phyloP scores from a whole-genome alignment of 208 protist species.

The Trypanosoma rangeli region DNA sequence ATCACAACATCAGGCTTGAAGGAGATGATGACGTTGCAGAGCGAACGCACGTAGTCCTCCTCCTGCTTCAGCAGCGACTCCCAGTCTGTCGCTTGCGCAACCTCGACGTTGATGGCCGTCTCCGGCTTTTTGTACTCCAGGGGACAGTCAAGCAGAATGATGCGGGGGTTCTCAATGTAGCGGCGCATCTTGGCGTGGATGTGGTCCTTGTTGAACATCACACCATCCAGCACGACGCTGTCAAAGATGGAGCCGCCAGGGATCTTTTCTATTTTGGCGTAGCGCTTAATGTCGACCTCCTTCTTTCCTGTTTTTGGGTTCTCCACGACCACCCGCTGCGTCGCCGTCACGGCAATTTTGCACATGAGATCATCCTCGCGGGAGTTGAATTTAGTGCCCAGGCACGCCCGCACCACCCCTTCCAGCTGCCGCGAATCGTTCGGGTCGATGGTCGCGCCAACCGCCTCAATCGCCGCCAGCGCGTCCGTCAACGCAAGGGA shows the following conservation, averaged over 20 bases:
- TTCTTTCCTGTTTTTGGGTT: slow-evolving; percentile 85
- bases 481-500: slow-evolving; percentile 96
- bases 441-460: slow-evolving; percentile 93
- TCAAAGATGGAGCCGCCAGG: slow-evolving; percentile 98
- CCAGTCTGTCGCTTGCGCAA: slow-evolving; percentile 98
- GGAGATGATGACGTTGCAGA: slow-evolving; percentile 98
- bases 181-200: slow-evolving; percentile 99
- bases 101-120: slow-evolving; percentile 97
- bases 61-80: slow-evolving; percentile 97
- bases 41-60: slow-evolving; percentile 97
- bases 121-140: slow-evolving; percentile 99
- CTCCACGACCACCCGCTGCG: slow-evolving; percentile 91
- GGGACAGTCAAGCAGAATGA: slow-evolving; percentile 98
- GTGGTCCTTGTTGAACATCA: slow-evolving; percentile 99
- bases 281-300: slow-evolving; percentile 99
- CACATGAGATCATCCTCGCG: slow-evolving; percentile 97
- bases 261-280: slow-evolving; percentile 99
- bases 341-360: slow-evolving; percentile 98
- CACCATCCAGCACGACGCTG: slow-evolving; percentile 97
- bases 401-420: slow-evolving; percentile 92
- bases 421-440: slow-evolving; percentile 89
- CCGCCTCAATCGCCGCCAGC: slow-evolving; percentile 91
- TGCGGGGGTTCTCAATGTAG: slow-evolving; percentile 98
- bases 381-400: slow-evolving; percentile 99
- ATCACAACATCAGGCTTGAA: slow-evolving; percentile 99